Conservation (phyloP, 2,329 filamentous ascomycete genomes). For the Pseudopyrenochaeta lycopersici region DNA sequence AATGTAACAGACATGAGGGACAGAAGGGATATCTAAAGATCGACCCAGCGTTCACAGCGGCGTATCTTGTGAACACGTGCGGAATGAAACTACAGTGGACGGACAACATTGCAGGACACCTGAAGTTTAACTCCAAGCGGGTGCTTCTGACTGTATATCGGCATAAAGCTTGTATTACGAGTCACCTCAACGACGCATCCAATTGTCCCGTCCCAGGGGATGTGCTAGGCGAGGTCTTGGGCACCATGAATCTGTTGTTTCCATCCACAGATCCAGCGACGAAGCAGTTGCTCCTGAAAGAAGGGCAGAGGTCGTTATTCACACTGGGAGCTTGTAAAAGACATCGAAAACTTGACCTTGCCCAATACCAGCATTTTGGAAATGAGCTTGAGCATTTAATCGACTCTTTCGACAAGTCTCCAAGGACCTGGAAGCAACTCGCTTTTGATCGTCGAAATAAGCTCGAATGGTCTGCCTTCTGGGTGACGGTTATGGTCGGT, state of each 20-base stretch:
- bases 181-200: slow-evolving; percentile 4
- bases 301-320: slow-evolving; percentile 9
- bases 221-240: slow-evolving; percentile 15
- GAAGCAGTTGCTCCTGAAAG: slow-evolving; percentile 12
- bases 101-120: slow-evolving; percentile 11
- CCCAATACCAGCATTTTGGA: slow-evolving; percentile 15
- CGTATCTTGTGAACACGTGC: slow-evolving; percentile 17
- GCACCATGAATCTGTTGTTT: slow-evolving; percentile 20
- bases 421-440: slow-evolving; percentile 17
- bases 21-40: neutral
- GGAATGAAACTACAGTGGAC: slow-evolving; percentile 19
- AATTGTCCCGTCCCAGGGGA: slow-evolving; percentile 9
- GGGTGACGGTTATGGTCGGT: slow-evolving; percentile 21
- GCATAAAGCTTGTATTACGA: slow-evolving; percentile 19
- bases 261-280: slow-evolving; percentile 14
- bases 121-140: slow-evolving; percentile 3
- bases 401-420: slow-evolving; percentile 10
- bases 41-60: slow-evolving; percentile 15
- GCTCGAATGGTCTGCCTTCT: slow-evolving; percentile 21
- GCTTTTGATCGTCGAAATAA: slow-evolving; percentile 20
- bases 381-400: slow-evolving; percentile 14
- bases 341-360: slow-evolving; percentile 7
- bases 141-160: slow-evolving; percentile 12
- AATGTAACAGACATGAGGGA: neutral
- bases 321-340: slow-evolving; percentile 9